Conservation (phyloP, 2,329 filamentous ascomycete genomes). For the Penicillium sp. region DNA sequence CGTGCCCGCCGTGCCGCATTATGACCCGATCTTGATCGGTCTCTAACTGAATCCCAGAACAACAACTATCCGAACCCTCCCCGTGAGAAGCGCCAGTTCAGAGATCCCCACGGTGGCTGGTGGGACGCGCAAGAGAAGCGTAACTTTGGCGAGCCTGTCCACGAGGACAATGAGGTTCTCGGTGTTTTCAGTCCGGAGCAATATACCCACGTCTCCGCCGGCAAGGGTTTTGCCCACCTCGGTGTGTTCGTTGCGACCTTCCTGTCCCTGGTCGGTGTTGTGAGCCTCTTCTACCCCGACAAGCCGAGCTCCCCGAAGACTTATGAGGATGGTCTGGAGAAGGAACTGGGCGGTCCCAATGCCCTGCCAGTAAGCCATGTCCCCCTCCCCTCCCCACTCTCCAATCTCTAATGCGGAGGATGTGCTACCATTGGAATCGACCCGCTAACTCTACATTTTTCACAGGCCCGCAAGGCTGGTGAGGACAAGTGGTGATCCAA, state of each 20-base stretch:
- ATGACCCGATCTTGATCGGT: slow-evolving; percentile 14
- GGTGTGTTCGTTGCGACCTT: slow-evolving; percentile 69
- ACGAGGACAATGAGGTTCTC: slow-evolving; percentile 94
- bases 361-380: slow-evolving; percentile 64
- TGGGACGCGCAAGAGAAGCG: slow-evolving; percentile 97
- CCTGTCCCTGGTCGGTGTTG: slow-evolving; percentile 67
- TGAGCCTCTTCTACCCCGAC: slow-evolving; percentile 74
- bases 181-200: slow-evolving; percentile 87
- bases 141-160: slow-evolving; percentile 94
- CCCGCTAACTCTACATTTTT: slow-evolving; percentile 17
- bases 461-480: slow-evolving; percentile 43
- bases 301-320: slow-evolving; percentile 69
- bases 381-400: not conserved
- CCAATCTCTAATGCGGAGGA: not conserved
- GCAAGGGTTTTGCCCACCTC: slow-evolving; percentile 71
- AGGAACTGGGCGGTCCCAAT: slow-evolving; percentile 73
- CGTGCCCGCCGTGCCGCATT: not conserved
- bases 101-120: slow-evolving; percentile 91
- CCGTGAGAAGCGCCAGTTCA: slow-evolving; percentile 81
- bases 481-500: slow-evolving; percentile 43
- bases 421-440: not conserved
- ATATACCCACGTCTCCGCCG: slow-evolving; percentile 80
- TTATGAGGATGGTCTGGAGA: slow-evolving; percentile 70
- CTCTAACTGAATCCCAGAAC: slow-evolving; percentile 42
- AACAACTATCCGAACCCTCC: slow-evolving; percentile 55